Evolutionary conservation across 2,329 filamentous ascomycete genomes (phyloP).

Genomic region (Sphaerostilbella broomeana): DNA sequence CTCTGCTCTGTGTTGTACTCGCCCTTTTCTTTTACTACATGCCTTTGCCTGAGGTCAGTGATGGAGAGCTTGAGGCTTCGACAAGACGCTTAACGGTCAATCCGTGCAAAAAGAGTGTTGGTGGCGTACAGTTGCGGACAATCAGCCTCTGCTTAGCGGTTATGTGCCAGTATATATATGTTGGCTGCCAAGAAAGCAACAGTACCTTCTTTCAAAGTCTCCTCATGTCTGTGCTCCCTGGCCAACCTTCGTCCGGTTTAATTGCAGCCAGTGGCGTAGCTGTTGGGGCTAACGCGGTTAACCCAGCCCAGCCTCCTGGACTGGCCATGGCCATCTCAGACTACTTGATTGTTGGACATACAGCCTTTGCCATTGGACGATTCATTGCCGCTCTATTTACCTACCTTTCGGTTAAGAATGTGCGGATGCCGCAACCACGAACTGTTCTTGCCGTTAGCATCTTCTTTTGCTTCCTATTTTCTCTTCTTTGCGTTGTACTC

Average conservation of each 20-base stretch:
- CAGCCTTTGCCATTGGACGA: conserved; percentile 65
- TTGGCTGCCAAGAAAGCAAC: conserved; percentile 64
- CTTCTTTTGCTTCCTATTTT: conserved; percentile 52
- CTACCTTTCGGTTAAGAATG: conserved; percentile 43
- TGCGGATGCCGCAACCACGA: conserved; percentile 55
- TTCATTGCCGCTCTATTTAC: conserved; percentile 62
- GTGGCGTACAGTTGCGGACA: conserved; percentile 48
- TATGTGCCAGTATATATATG: conserved; percentile 71
- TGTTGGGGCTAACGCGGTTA: conserved; percentile 21
- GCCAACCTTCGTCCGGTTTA: conserved; percentile 16
- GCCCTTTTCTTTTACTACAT: conserved; percentile 64
- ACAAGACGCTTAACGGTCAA: conserved; percentile 44
- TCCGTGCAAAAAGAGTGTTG: conserved; percentile 40
- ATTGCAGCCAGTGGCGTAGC: conserved; percentile 18
- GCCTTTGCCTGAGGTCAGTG: conserved; percentile 55
- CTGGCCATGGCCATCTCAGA: conserved; percentile 52
- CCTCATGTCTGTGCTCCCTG: conserved; percentile 36
- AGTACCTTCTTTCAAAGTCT: conserved; percentile 54
- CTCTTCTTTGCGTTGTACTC: conserved; percentile 42
- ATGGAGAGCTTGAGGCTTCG: conserved; percentile 46
- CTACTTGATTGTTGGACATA: conserved; percentile 66
- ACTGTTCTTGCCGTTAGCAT: conserved; percentile 62
- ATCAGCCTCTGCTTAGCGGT: conserved; percentile 62
- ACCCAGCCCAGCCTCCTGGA: conserved; percentile 31
- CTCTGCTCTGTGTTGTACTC: conserved; percentile 64